Conservation (phyloP, 306 rosid genomes). For the Quercus wislizeni region DNA sequence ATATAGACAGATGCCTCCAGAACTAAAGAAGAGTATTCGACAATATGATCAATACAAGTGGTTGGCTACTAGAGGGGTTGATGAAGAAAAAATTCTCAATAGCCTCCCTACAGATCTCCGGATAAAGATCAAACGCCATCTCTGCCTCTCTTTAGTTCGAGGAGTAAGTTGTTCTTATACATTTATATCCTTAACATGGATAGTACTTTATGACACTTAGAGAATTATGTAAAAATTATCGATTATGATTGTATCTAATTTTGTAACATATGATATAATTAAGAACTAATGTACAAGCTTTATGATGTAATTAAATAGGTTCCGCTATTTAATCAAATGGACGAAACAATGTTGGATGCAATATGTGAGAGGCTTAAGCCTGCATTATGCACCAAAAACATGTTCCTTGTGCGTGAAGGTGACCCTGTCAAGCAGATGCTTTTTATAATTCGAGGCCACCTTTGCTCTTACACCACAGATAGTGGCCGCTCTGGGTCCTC, state of each 20-base stretch:
- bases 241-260: too few relatives aligned
- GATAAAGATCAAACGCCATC: constrained; percentile 91
- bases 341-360: constrained; percentile 91
- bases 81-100: constrained; percentile 77
- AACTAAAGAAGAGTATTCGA: constrained; percentile 64
- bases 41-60: constrained; percentile 89
- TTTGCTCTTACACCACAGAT: constrained; percentile 83
- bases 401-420: constrained; percentile 74
- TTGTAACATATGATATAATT: too few relatives aligned
- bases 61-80: constrained; percentile 89
- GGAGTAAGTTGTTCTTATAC: constrained; percentile 44
- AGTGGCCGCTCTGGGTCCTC: constrained; percentile 90
- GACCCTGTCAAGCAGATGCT: constrained; percentile 94
- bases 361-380: constrained; percentile 93
- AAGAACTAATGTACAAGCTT: too few relatives aligned
- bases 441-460: constrained; percentile 85
- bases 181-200: too few relatives aligned
- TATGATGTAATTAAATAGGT: constrained; percentile 39
- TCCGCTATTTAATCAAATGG: constrained; percentile 89
- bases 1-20: constrained; percentile 79
- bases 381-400: constrained; percentile 79
- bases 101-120: constrained; percentile 80
- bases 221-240: too few relatives aligned
- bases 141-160: constrained; percentile 86
- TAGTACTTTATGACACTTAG: too few relatives aligned